Percentiles rank a stretch among this genome's conserved stretches.
Conservation (phyloP, 371 early-diverging fungal species). For the Lichtheimia ornata region DNA sequence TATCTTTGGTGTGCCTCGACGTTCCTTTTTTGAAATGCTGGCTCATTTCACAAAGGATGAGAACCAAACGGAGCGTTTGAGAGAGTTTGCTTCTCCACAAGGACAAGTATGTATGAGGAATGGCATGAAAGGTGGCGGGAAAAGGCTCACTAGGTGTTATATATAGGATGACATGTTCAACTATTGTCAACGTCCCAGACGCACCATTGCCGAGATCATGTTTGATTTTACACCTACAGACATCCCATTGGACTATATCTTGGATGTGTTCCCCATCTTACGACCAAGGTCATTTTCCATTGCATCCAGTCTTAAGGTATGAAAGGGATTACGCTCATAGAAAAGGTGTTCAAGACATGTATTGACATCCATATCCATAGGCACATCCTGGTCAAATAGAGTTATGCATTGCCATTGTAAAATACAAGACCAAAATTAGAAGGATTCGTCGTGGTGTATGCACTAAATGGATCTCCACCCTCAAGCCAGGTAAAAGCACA, state of each 20-base stretch:
- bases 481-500: constrained; percentile 31
- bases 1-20: constrained; percentile 80
- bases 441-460: constrained; percentile 80
- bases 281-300: constrained; percentile 88
- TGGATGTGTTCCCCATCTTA: constrained; percentile 82
- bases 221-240: constrained; percentile 76
- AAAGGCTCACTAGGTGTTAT: not conserved
- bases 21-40: constrained; percentile 89
- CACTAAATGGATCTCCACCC: constrained; percentile 71
- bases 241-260: constrained; percentile 77
- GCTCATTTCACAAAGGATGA: constrained; percentile 75
- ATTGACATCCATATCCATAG: constrained; percentile 10
- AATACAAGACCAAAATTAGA: constrained; percentile 77
- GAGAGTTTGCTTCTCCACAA: constrained; percentile 75
- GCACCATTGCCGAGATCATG: constrained; percentile 84
- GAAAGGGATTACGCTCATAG: not conserved
- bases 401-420: constrained; percentile 83
- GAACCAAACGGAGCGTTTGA: constrained; percentile 76
- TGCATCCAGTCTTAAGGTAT: constrained; percentile 50
- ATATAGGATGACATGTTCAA: constrained; percentile 78
- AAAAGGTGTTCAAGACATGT: no score
- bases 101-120: constrained; percentile 61
- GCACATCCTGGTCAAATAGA: constrained; percentile 59
- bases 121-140: not conserved
- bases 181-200: constrained; percentile 78